Base-by-base conservation (phyloP, 805 yeast genomes). In the Ogataea nakhonphanomensis region DNA sequence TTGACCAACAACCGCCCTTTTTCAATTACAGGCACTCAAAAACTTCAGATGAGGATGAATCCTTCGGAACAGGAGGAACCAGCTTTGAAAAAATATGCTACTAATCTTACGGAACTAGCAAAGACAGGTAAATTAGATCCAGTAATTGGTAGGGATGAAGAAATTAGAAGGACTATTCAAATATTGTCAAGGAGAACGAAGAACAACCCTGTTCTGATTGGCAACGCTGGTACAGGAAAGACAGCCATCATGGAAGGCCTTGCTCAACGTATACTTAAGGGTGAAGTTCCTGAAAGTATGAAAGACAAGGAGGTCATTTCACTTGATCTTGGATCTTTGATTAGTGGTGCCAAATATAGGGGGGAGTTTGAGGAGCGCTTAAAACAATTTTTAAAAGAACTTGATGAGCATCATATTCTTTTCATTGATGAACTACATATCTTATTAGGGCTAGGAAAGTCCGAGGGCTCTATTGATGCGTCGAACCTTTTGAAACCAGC, bases 211-310 rank as follows among this genome's bases (percentile, higher is more conserved):
- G 95, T 93, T 1, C 64, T 91, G 39, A 89, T 93, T 30, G 99
- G 99, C 47, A 79, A 85, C 51, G 99, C 99, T 1, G 99, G 99
- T 66, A 95, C 96, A 0, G 99, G 99, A 67, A 91, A 91, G 62
- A 93, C 98, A 0, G 95, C 98, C 6, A 79, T 93, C 43, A 84
- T 93, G 78, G 99, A 93, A 59, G 99, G 98, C 0, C 69, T 93
- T 28, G 98, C 98, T 0, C 98, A 93, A 63, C 70, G 97, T 54
- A 90, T 93, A 35, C 79, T 87, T 7, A 78, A 84, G 41, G 91
- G 91, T 9, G 95, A 90, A 58, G 99, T 91, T 1, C 98, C 98
- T 0, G 98, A 93, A 47, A 78, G 89, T 30, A 82, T 91, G 83
- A 86, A 89, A 58, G 80, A 84, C 41, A 93, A 93, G 61, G 74